Conservation (phyloP, 306 rosid species). For the Aeschynomene evenia region DNA sequence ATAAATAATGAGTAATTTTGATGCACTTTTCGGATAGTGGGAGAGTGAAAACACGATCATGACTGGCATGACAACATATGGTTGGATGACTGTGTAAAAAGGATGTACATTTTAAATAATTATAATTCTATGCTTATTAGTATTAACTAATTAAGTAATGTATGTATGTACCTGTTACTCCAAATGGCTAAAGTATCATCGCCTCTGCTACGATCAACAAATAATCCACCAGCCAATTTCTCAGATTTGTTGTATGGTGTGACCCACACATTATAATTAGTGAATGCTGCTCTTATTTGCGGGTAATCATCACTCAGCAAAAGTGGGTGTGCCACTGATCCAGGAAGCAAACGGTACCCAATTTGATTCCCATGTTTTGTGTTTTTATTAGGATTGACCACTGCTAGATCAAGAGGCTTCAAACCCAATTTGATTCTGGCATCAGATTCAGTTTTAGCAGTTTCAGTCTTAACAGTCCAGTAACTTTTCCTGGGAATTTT, state of each 20-base stretch:
- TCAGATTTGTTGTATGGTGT: constrained; percentile 45
- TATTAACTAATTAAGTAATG: neutral
- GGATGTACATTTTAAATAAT: too few relatives aligned
- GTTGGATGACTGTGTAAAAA: too few relatives aligned
- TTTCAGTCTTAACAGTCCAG: constrained; percentile 28
- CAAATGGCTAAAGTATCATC: constrained; percentile 47
- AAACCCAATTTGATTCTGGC: constrained; percentile 25
- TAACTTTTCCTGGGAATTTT: constrained; percentile 34
- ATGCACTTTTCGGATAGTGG: too few relatives aligned
- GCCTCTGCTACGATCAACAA: constrained; percentile 39
- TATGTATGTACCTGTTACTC: neutral
- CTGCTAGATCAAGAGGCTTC: constrained; percentile 24
- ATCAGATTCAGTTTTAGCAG: constrained; percentile 35
- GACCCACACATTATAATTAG: constrained; percentile 39
- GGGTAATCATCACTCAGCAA: constrained; percentile 42
- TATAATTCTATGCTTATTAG: too few relatives aligned
- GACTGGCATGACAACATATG: too few relatives aligned
- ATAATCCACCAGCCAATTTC: constrained; percentile 44
- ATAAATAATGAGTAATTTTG: too few relatives aligned
- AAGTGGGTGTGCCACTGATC: constrained; percentile 27
- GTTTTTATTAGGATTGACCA: constrained; percentile 39
- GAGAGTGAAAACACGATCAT: too few relatives aligned
- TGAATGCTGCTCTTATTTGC: constrained; percentile 46
- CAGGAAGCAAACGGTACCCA: constrained; percentile 44
- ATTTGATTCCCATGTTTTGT: constrained; percentile 36